Base-by-base conservation (phyloP, 352 stramenopile species). In the Phytophthora pistaciae region DNA sequence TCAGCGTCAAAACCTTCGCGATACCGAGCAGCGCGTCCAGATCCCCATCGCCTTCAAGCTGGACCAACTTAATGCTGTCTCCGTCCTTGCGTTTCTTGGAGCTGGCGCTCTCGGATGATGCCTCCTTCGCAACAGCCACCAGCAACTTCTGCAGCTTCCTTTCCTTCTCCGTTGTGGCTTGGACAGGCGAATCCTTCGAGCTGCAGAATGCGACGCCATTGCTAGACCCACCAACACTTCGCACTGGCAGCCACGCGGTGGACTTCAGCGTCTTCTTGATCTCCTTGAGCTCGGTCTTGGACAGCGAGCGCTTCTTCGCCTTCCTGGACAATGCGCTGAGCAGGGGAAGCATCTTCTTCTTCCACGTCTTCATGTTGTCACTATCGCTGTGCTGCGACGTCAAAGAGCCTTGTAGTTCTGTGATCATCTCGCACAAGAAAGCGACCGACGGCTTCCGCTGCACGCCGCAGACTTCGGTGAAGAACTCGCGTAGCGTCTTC, bases 381-480 rank as follows among this genome's bases (percentile, higher is more conserved):
- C 14, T 21, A 18, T 57, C 66, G 36, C 14, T 13, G 33, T 9
- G 29, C 40, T 64, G 57, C 48, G 16, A 23, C 21, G 40, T 42
- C 21, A 60, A 60, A 1, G 11, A 21, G 20, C 9, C 18, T 42
- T 75, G 48, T 16, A 74, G 58, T 20, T 50, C 38, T 16, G n/a
- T 40, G 9, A 92, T 62, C 27, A 66, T 71, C 42, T 80, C 64
- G 49, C 74, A 88, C 13, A 95, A 68, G 14, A 81, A 80, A 1
- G 54, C 64, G 13, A 88, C 69, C 5, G 84, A 90, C 0, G 84
- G 86, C 60, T 91, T 92, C n/a, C 68, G 66, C n/a, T 82, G 68
- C 14, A 95, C 79, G 18, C 85, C 83, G 56, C 80, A 91, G 6
- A 95, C 56, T 0, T 88, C 77, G 6, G 74, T 82, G 68, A 95